Conservation (phyloP, 148 eudicot species). For the Cornus suecica region DNA sequence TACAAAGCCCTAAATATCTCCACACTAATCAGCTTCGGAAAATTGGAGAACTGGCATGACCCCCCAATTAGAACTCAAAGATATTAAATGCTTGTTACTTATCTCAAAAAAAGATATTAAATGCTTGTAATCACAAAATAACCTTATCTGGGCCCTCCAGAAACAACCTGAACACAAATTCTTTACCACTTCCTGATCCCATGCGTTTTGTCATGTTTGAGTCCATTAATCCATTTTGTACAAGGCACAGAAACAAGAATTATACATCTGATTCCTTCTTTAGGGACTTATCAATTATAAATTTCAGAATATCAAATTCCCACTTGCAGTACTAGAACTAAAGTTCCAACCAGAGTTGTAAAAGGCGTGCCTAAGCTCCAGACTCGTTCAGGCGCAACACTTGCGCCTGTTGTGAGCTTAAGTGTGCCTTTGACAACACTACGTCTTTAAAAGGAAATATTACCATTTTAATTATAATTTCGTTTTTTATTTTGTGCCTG, state of each 20-base stretch:
- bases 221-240: neutral
- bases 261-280: neutral
- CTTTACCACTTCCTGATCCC: neutral
- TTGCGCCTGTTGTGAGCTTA: too few relatives aligned
- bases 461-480: too few relatives aligned
- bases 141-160: neutral
- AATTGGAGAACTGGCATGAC: too few relatives aligned
- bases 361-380: too few relatives aligned
- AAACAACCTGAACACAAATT: neutral
- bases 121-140: neutral
- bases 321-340: too few relatives aligned
- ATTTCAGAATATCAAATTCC: neutral
- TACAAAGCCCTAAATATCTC: too few relatives aligned
- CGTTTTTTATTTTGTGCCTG: too few relatives aligned
- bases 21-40: too few relatives aligned
- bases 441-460: too few relatives aligned
- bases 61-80: neutral
- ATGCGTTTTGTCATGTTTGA: neutral
- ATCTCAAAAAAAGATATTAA: neutral
- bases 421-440: too few relatives aligned
- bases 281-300: neutral
- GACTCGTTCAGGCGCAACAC: too few relatives aligned
- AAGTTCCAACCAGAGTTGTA: too few relatives aligned
- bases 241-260: neutral
- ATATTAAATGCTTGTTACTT: neutral